Conservation (phyloP, 805 yeast genomes). For the Candida schatavii region DNA sequence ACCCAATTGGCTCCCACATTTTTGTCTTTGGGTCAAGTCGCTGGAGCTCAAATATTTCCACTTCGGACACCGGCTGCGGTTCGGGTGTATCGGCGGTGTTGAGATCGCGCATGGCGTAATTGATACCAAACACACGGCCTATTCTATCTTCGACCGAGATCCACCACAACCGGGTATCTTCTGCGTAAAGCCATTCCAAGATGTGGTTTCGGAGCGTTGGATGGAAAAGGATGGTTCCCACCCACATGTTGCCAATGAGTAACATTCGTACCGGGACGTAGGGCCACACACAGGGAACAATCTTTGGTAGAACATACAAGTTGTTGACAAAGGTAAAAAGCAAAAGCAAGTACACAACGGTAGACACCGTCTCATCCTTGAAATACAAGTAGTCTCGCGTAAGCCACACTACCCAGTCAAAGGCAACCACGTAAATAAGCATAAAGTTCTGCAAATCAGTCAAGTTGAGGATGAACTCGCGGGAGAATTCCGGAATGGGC, state of each 20-base stretch:
- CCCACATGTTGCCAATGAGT: conserved; percentile 50
- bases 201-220: conserved; percentile 51
- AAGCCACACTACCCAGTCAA: conserved; percentile 52
- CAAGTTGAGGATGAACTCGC: conserved; percentile 73
- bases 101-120: neutral
- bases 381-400: conserved; percentile 61
- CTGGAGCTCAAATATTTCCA: conserved; percentile 71
- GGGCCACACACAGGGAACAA: conserved; percentile 27
- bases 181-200: conserved; percentile 51
- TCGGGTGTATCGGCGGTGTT: conserved; percentile 36
- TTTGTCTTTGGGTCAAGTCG: conserved; percentile 44
- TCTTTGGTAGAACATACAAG: conserved; percentile 25
- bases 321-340: conserved; percentile 14
- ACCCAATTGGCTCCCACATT: conserved; percentile 66
- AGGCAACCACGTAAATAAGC: conserved; percentile 58
- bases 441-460: conserved; percentile 84
- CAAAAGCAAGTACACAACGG: conserved; percentile 42
- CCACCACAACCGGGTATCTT: conserved; percentile 57
- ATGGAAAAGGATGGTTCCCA: conserved; percentile 38
- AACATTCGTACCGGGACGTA: conserved; percentile 27
- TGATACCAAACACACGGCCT: neutral
- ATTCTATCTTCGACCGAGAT: conserved; percentile 43
- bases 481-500: conserved; percentile 75
- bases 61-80: conserved; percentile 37
- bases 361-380: conserved; percentile 57